Evolutionary conservation across 164 flowering plant species (phyloP).

Genomic region (Vitis rotundifolia): DNA sequence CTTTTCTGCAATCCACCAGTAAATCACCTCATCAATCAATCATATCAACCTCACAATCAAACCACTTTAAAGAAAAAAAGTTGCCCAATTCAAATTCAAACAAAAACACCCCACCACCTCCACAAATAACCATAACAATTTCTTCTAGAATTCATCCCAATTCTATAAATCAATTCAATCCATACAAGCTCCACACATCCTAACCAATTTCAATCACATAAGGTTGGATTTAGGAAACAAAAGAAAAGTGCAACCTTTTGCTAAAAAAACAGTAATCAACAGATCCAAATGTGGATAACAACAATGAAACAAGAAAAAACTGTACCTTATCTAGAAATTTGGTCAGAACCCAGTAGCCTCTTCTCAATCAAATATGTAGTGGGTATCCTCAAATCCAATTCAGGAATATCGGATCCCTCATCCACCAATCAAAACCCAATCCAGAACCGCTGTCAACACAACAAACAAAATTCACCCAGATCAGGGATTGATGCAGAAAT

Average conservation of each 20-base stretch:
- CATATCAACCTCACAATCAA: conserved; percentile 1
- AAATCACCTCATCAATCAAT: conserved; percentile 15
- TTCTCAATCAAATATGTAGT: conserved; percentile 26
- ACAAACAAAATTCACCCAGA: conserved; percentile 14
- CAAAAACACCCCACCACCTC: not conserved
- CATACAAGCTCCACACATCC: not conserved
- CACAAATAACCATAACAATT: not conserved
- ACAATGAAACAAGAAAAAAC: conserved; percentile 6
- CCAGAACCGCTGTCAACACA: conserved; percentile 25
- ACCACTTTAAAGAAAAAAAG: not conserved
- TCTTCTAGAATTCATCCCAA: not conserved
- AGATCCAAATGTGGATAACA: conserved; percentile 24
- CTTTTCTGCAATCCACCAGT: conserved; percentile 33
- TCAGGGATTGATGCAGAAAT: conserved; percentile 3
- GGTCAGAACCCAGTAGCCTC: conserved; percentile 31
- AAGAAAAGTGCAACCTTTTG: not conserved
- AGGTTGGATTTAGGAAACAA: not conserved
- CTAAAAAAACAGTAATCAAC: not conserved
- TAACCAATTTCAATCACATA: not conserved
- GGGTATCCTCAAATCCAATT: conserved; percentile 44
- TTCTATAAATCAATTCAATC: not conserved
- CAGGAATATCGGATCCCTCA: conserved; percentile 39
- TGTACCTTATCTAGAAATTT: conserved; percentile 27
- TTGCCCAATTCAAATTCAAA: not conserved
- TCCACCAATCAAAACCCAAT: conserved; percentile 29